These are phyloP conservation scores for Globisporangium spiculum DNA, from an alignment of 352 stramenopile species.

Conservation along the genomic window DNA sequence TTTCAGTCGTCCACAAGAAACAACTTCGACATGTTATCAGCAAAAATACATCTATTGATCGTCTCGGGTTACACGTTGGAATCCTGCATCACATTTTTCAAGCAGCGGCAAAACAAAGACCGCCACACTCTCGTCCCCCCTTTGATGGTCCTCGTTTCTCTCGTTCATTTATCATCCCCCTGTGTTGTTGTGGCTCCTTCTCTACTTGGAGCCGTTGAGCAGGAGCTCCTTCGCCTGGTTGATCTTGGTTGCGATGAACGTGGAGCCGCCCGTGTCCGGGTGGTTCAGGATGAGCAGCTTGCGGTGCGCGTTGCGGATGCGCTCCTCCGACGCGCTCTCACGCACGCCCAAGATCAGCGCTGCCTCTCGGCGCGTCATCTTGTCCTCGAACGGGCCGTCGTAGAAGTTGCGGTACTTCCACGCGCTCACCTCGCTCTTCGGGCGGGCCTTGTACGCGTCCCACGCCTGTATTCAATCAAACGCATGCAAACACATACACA, in stretches of 20 bases:
- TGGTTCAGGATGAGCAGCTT: conserved; percentile 99
- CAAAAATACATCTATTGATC: conserved; percentile 19
- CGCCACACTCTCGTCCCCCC: not conserved
- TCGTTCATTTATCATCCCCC: not conserved
- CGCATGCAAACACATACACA: not conserved
- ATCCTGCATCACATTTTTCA: not conserved
- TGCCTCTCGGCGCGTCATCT: conserved; percentile 98
- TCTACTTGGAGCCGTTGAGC: conserved; percentile 66
- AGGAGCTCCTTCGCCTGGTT: conserved; percentile 99
- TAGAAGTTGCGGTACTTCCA: conserved; percentile 91
- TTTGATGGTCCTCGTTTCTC: not conserved
- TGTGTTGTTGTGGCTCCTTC: conserved; percentile 6
- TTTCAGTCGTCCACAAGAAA: not conserved
- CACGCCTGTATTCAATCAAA: conserved; percentile 37
- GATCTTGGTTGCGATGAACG: conserved; percentile 98
- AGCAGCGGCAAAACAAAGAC: not conserved
- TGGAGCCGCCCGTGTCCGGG: conserved; percentile 98
- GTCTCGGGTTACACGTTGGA: not conserved
- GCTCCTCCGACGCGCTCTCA: conserved; percentile 92
- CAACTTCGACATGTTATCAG: not conserved
- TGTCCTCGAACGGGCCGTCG: conserved; percentile 97
- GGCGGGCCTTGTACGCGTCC: conserved; percentile 68
- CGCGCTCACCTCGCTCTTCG: conserved; percentile 63
- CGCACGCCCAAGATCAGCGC: conserved; percentile 98
- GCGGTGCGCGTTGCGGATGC: conserved; percentile 98